phyloP scores from a whole-genome alignment of 75 land plant species.

The Pinus taeda region DNA sequence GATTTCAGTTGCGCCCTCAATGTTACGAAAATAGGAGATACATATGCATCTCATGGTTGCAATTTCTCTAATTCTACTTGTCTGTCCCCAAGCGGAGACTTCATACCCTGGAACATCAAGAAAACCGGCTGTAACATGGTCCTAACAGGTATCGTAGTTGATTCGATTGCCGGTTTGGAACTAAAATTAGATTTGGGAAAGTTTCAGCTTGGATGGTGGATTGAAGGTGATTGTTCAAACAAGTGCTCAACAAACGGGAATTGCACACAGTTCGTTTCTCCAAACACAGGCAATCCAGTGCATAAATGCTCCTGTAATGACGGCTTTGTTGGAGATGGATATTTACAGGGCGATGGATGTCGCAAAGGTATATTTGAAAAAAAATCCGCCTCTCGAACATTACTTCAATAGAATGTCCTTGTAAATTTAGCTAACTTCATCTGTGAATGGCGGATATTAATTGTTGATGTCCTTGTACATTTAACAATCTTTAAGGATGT shows the following conservation, averaged over 20 bases:
- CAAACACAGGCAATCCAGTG: background rate
- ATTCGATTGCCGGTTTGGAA: slow-evolving; percentile 13
- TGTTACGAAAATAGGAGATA: background rate
- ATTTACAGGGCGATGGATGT: slow-evolving; percentile 33
- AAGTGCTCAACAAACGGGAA: slow-evolving; percentile 22
- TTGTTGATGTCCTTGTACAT: too few relatives aligned
- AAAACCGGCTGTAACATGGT: slow-evolving; percentile 12
- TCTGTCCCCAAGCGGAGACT: background rate
- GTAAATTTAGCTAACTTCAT: too few relatives aligned
- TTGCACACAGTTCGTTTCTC: background rate
- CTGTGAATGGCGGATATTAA: too few relatives aligned
- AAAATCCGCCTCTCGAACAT: too few relatives aligned
- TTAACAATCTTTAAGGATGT: too few relatives aligned
- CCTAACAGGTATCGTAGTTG: slow-evolving; percentile 24
- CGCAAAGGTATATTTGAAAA: slow-evolving; percentile 21
- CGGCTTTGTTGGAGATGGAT: slow-evolving; percentile 57
- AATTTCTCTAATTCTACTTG: slow-evolving; percentile 21
- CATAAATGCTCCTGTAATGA: slow-evolving; percentile 35
- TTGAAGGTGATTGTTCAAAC: slow-evolving; percentile 15
- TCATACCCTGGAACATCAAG: slow-evolving; percentile 8
- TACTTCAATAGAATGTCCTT: too few relatives aligned
- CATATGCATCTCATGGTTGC: background rate
- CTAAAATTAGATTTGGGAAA: slow-evolving; percentile 2
- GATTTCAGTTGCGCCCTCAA: slow-evolving; percentile 6
- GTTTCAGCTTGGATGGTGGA: slow-evolving; percentile 54